Evolutionary conservation across 257 asterid species (phyloP), one percentile per base, ranked within the genome.

Genomic region (Ligustrum vulgare): DNA sequence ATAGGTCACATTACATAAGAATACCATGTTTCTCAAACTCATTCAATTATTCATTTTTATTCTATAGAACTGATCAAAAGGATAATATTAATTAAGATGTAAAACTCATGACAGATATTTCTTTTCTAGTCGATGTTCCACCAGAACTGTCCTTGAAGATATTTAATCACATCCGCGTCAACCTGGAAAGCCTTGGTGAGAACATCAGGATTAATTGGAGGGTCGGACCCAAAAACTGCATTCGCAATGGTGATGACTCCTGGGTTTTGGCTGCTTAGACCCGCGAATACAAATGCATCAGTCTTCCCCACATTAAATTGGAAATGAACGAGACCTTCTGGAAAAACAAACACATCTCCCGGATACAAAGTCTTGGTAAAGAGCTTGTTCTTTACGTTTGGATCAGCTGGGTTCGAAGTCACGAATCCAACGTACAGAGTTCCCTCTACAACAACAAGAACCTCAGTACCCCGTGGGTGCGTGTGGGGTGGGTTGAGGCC

Each of bases 331-430:
- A 49, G 62, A 28, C 39, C 75, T 71, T 71, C 43, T 7, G 75
- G 75, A 36, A 71, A 71, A 13, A 71, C 68, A 8, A 72, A 72
- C 13, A 54, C 68, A 32, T 72, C 51, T 72, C 68, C 68, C 0
- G 35, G 75, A 22, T 72, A 47, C 28, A 72, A 72, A 3, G 65
- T 58, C 68, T 72, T 72, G 49, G 75, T 31, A 54, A 72, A 72
- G 23, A 72, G 54, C 23, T 72, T 72, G 49, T 72, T 72, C 66
- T 72, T 72, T 8, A 32, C 20, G 75, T 47, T 47, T 16, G 31
- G 20, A 16, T 49, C 58, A 13, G 58, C 58, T 15, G 22, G 22
- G 15, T 41, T 41, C 11, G 49, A 41, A 41, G 10, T 41, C 1
- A 54, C 75, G 13, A 49, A 18, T 13, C 66, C 66, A 1, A 71